A percentile compares a stretch with the other conserved stretches of the same genome.
These are phyloP conservation scores for Pseudogymnoascus sp. DNA, from an alignment of 2,329 filamentous ascomycete species.

Conservation along the genomic window DNA sequence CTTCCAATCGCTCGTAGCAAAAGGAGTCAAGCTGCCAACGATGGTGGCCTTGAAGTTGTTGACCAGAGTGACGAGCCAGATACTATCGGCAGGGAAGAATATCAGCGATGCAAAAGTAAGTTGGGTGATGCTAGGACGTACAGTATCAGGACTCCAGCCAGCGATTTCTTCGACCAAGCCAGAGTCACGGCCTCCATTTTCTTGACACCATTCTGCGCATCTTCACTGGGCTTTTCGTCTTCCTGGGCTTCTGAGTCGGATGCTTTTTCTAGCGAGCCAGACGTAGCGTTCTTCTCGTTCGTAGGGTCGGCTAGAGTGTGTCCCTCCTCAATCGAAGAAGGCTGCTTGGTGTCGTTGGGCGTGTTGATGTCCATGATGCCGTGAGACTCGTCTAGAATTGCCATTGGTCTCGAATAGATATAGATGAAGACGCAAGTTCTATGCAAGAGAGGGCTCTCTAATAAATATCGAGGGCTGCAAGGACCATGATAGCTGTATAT, in stretches of 20 bases:
- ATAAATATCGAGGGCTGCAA: neutral
- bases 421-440: neutral
- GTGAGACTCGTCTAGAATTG: slow-evolving; percentile 10
- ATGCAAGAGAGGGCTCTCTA: neutral
- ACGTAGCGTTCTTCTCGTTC: neutral
- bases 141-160: slow-evolving; percentile 41
- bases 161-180: slow-evolving; percentile 42
- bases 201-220: slow-evolving; percentile 35
- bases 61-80: slow-evolving; percentile 38
- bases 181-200: slow-evolving; percentile 45
- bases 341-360: neutral
- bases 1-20: slow-evolving; percentile 21
- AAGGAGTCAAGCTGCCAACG: slow-evolving; percentile 22
- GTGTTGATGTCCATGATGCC: slow-evolving; percentile 8
- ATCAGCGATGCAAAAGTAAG: neutral
- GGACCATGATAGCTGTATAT: neutral
- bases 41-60: slow-evolving; percentile 35
- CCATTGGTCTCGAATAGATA: neutral
- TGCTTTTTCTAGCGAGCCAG: neutral
- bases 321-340: neutral
- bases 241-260: slow-evolving; percentile 11
- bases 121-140: slow-evolving; percentile 25
- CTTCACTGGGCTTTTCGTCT: slow-evolving; percentile 17
- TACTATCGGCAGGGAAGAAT: slow-evolving; percentile 28
- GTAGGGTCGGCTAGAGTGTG: neutral